Conservation (phyloP, 768 basidiomycete genomes). For the Mrakia blollopis region DNA sequence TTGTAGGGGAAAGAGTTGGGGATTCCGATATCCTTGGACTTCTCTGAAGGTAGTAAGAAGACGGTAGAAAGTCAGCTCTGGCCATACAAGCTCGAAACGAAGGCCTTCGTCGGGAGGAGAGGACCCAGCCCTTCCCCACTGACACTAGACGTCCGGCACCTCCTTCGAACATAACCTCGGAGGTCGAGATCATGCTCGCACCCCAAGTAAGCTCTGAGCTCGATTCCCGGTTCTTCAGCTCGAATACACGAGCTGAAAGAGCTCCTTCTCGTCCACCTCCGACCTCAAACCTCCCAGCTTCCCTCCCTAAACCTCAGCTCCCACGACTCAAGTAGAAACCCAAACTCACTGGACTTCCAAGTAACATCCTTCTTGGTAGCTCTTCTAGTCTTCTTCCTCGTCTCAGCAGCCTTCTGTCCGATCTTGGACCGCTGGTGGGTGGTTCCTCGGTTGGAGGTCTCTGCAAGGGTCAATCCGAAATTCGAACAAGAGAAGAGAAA, state of each 20-base stretch:
- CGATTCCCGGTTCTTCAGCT: neutral
- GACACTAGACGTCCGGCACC: neutral
- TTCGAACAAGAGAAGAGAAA: too few relatives aligned
- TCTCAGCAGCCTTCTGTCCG: conserved; percentile 69
- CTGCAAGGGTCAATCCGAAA: conserved; percentile 47
- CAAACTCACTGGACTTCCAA: conserved; percentile 73
- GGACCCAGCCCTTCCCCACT: neutral
- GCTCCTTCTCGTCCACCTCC: neutral
- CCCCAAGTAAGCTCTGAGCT: neutral
- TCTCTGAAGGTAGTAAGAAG: conserved; percentile 49
- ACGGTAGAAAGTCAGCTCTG: neutral
- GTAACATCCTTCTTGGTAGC: conserved; percentile 69
- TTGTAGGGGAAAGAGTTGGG: conserved; percentile 92
- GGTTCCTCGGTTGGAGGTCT: conserved; percentile 75
- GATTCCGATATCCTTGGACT: conserved; percentile 85
- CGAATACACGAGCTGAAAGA: neutral
- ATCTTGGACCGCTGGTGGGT: conserved; percentile 68
- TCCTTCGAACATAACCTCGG: neutral
- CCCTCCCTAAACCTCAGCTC: neutral
- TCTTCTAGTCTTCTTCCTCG: conserved; percentile 68
- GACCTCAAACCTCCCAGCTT: conserved; percentile 2
- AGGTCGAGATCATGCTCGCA: too few relatives aligned
- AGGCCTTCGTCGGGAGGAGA: neutral
- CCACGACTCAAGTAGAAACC: neutral
- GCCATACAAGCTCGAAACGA: neutral